phyloP scores from a whole-genome alignment of 169 alveolate genomes.

The Neospora caninum region DNA sequence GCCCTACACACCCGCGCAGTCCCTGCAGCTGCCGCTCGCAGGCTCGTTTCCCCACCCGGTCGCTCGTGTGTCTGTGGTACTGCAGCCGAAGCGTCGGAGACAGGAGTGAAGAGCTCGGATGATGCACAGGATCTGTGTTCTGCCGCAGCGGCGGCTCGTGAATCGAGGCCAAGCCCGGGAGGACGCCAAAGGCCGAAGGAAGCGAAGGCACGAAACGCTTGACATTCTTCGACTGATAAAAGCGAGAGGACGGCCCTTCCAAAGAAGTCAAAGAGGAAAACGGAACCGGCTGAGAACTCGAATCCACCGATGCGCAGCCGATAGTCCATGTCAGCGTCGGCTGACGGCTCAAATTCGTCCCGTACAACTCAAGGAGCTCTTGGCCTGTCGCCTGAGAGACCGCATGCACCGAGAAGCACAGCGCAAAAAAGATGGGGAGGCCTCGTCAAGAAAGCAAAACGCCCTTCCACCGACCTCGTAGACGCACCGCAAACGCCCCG shows the following conservation, averaged over 20 bases:
- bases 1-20: background rate
- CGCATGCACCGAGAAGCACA: background rate
- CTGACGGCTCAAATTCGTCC: background rate
- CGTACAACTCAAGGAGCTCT: conserved; percentile 19
- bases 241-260: background rate
- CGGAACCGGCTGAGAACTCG: background rate
- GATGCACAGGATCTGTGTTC: background rate
- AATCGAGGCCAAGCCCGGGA: background rate
- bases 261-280: background rate
- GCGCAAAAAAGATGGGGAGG: background rate
- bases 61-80: background rate
- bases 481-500: too few species aligned
- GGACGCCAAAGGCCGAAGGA: background rate
- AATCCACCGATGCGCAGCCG: background rate
- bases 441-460: too few species aligned
- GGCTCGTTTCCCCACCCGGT: background rate
- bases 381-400: background rate
- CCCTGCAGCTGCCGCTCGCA: background rate
- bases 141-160: background rate
- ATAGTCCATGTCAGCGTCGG: background rate
- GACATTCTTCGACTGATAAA: background rate
- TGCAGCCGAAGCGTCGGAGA: background rate
- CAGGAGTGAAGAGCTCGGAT: background rate
- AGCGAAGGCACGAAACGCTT: background rate
- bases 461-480: too few species aligned